Evolutionary conservation across 495 filamentous ascomycete species (phyloP), one percentile per base, ranked within the genome.

Genomic region (Saxophila tyrrhenica): DNA sequence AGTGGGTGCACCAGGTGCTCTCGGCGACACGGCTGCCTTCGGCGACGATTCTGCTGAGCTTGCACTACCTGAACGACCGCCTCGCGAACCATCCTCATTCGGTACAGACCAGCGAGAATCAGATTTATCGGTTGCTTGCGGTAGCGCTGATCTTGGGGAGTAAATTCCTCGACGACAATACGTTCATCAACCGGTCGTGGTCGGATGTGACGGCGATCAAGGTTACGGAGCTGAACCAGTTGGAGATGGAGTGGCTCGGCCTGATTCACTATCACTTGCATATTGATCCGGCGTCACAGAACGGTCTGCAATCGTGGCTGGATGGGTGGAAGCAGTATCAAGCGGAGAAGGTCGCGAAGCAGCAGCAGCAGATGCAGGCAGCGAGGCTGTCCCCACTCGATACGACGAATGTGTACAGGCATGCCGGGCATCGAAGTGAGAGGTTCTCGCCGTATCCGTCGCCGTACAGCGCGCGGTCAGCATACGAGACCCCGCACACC

Each of bases 161-260:
- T 75, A 99, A 99, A 71, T 99, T 99, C 64, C 69, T 97, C 51
- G 92, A 99, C 65, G 92, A 99, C 69, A 97, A 97, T 70, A 99
- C 92, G 16, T 99, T 97, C 70, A 89, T 96, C 75, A 99, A 97
- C 72, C 87, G 90, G 51, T 97, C 94, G 7, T 99, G 92, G 92
- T 85, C 94, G 2, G 94, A 99, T 64, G 92, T 99, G 22, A 97
- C 89, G 70, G 87, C 85, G 53, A 95, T 99, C 56, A 69, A 84
- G 20, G 89, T 99, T 21, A 59, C 74, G 22, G 91, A 96, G 61
- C 74, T 99, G 62, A 97, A 97, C 72, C 76, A 75, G 55, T 75
- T 96, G 72, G 92, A 99, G 72, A 79, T 82, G 61, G 86, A 95
- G 63, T 99, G 92, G 92, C 76, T 99, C 23, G 74, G 76, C 43